Conservation (phyloP, 2,329 filamentous ascomycete species). For the Epichloe elymi region DNA sequence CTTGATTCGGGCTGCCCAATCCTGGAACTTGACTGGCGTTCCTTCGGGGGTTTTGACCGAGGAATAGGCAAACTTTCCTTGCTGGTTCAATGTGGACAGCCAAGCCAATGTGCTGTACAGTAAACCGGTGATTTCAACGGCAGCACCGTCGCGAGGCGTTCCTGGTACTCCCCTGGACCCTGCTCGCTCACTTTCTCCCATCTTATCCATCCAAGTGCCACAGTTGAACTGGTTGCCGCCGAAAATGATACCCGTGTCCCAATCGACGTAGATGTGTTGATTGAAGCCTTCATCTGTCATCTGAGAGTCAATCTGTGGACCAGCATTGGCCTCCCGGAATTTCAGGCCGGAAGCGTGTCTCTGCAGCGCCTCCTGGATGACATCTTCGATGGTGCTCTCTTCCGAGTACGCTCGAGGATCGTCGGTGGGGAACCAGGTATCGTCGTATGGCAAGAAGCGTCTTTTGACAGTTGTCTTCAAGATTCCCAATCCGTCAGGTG, state of each 20-base stretch:
- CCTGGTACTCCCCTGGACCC: slow-evolving; percentile 87
- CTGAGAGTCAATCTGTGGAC: slow-evolving; percentile 74
- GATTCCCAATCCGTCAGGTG: slow-evolving; percentile 60
- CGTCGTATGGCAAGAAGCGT: slow-evolving; percentile 87
- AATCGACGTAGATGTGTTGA: slow-evolving; percentile 81
- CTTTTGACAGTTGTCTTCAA: slow-evolving; percentile 67
- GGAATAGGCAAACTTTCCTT: slow-evolving; percentile 58
- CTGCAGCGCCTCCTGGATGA: slow-evolving; percentile 88
- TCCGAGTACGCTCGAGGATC: slow-evolving; percentile 77
- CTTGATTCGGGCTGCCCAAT: slow-evolving; percentile 73
- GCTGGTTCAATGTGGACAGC: slow-evolving; percentile 53
- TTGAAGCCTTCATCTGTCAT: slow-evolving; percentile 91
- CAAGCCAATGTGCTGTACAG: slow-evolving; percentile 81
- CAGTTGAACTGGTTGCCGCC: slow-evolving; percentile 92
- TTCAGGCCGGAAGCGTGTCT: slow-evolving; percentile 82
- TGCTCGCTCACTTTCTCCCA: slow-evolving; percentile 92
- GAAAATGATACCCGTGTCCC: slow-evolving; percentile 79
- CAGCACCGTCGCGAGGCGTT: slow-evolving; percentile 91
- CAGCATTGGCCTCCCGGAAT: slow-evolving; percentile 90
- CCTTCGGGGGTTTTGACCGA: slow-evolving; percentile 57
- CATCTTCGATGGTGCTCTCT: slow-evolving; percentile 70
- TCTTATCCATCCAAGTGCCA: slow-evolving; percentile 99
- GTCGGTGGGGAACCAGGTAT: slow-evolving; percentile 78
- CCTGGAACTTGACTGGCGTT: slow-evolving; percentile 50
- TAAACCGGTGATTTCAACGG: slow-evolving; percentile 88